Conservation (phyloP, 2,329 filamentous ascomycete genomes). For the Scedosporium minutisporum region DNA sequence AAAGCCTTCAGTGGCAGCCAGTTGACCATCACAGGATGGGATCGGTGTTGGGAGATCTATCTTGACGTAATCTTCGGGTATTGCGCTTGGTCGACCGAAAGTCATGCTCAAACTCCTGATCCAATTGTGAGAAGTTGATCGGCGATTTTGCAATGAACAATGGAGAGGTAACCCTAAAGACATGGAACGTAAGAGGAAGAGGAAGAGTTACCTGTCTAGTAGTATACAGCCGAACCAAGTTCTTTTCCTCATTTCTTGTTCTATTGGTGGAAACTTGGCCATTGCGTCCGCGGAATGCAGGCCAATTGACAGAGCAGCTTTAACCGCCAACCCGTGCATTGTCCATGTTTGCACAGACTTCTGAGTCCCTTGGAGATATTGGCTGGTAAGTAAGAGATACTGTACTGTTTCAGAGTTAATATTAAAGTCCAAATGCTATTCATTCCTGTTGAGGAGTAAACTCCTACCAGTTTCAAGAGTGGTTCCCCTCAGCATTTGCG, state of each 20-base stretch:
- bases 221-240: conserved; percentile 39
- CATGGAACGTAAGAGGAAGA: neutral
- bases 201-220: conserved; percentile 27
- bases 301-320: conserved; percentile 36
- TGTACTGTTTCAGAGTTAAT: conserved; percentile 24
- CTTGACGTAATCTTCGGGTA: conserved; percentile 33
- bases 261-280: conserved; percentile 23
- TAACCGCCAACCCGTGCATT: conserved; percentile 38
- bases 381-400: conserved; percentile 32
- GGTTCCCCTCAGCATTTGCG: conserved; percentile 24
- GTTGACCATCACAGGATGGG: conserved; percentile 4
- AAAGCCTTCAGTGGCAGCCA: conserved; percentile 6
- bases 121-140: neutral
- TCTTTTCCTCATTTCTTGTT: conserved; percentile 33
- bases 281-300: conserved; percentile 31
- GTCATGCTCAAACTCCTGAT: conserved; percentile 38
- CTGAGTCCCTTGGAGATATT: conserved; percentile 41
- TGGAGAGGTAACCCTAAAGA: no score
- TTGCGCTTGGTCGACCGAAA: conserved; percentile 35
- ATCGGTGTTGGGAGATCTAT: conserved; percentile 23
- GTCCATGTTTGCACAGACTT: conserved; percentile 41
- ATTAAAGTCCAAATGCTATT: neutral
- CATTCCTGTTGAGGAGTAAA: neutral
- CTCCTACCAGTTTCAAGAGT: conserved; percentile 29
- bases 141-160: no score